These are phyloP conservation scores for Ceratobasidium sp. DNA, from an alignment of 1,284 basidiomycete species.

Conservation along the genomic window DNA sequence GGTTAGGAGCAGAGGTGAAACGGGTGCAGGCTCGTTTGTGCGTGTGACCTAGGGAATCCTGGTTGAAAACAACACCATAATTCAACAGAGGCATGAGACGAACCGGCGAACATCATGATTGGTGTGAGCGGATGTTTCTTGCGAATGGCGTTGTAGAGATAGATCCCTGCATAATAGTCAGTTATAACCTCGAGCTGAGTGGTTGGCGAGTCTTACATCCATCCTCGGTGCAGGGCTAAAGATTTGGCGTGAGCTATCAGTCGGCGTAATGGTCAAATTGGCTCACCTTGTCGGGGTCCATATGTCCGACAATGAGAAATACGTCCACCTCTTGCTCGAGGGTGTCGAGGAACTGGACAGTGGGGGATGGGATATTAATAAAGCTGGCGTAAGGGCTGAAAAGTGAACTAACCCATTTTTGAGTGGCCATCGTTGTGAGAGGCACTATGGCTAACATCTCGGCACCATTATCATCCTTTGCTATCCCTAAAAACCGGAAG, in stretches of 20 bases:
- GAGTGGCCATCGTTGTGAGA: background rate
- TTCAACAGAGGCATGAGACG: background rate
- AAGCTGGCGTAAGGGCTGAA: background rate
- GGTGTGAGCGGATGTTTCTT: slow-evolving; percentile 10
- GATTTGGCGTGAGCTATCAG: background rate
- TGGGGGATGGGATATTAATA: background rate
- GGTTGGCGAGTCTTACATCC: background rate
- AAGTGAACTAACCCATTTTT: slow-evolving; percentile 9
- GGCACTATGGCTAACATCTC: background rate
- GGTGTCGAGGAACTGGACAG: background rate
- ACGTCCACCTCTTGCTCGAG: background rate
- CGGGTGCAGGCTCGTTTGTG: slow-evolving; percentile 14
- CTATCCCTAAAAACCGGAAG: background rate
- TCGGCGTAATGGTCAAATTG: background rate
- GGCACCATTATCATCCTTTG: background rate
- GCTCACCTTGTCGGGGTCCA: slow-evolving; percentile 10
- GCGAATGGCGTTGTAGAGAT: slow-evolving; percentile 29
- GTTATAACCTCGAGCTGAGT: background rate
- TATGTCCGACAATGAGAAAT: slow-evolving; percentile 11
- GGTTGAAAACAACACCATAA: background rate
- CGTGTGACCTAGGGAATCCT: slow-evolving; percentile 3
- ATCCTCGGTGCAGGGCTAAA: background rate
- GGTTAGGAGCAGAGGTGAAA: background rate
- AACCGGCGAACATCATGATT: slow-evolving; percentile 24
- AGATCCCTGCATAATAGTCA: background rate